These are phyloP conservation scores for Picochlorum costavermella DNA, from an alignment of 139 green algal species.

Conservation along the genomic window DNA sequence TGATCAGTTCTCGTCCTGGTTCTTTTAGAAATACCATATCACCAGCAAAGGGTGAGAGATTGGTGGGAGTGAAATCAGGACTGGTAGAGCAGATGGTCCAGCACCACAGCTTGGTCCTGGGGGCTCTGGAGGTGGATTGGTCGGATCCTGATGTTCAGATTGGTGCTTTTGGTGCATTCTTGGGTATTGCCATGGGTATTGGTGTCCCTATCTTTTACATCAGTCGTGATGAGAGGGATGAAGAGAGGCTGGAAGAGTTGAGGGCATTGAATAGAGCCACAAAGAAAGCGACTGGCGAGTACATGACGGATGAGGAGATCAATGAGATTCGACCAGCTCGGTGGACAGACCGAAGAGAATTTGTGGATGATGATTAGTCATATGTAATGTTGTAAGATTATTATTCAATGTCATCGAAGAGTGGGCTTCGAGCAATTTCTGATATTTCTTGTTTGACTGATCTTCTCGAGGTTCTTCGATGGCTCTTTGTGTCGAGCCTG, in stretches of 20 bases:
- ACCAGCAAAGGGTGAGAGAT: no score
- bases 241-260: conserved; percentile 72
- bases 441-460: conserved; percentile 27
- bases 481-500: conserved; percentile 59
- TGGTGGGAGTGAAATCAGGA: no score
- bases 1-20: no score
- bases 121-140: conserved; percentile 65
- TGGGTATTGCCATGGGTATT: conserved; percentile 48
- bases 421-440: conserved; percentile 7
- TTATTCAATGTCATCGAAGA: no score
- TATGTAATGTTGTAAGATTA: no score
- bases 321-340: conserved; percentile 59
- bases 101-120: background rate
- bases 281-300: conserved; percentile 71
- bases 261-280: conserved; percentile 68
- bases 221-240: conserved; percentile 58
- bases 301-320: conserved; percentile 69
- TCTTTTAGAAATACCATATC: no score
- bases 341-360: conserved; percentile 65
- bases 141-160: conserved; percentile 57
- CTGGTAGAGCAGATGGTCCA: background rate
- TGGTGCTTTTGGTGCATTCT: conserved; percentile 36
- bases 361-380: conserved; percentile 28
- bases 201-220: conserved; percentile 73
- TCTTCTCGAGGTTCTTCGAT: conserved; percentile 45